Conservation (phyloP, 805 yeast species). For the Myxozyma vanderwaltii region DNA sequence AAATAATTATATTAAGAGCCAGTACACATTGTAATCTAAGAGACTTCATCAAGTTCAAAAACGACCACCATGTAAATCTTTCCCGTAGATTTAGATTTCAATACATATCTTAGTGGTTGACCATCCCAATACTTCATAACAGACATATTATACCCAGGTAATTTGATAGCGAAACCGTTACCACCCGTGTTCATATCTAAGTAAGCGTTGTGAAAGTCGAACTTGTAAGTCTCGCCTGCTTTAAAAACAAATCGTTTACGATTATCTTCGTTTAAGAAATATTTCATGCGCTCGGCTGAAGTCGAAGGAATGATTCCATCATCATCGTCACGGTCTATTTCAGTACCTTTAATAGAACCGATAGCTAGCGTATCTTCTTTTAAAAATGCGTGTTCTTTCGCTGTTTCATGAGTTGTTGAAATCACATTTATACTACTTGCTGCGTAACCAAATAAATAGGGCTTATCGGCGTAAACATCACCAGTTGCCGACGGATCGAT, state of each 20-base stretch:
- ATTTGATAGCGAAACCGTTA: slow-evolving; percentile 52
- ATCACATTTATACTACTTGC: slow-evolving; percentile 55
- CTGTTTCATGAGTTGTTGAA: not conserved
- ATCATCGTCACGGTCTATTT: not conserved
- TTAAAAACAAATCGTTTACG: slow-evolving; percentile 49
- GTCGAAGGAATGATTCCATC: slow-evolving; percentile 12
- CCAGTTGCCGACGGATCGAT: slow-evolving; percentile 68
- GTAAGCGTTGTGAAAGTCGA: slow-evolving; percentile 59
- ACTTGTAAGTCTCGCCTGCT: slow-evolving; percentile 46
- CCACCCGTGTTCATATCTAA: slow-evolving; percentile 48
- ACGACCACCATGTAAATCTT: slow-evolving; percentile 37
- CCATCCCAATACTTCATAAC: slow-evolving; percentile 44
- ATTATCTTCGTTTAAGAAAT: slow-evolving; percentile 47
- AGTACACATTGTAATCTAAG: no score
- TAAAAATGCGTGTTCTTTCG: slow-evolving; percentile 6
- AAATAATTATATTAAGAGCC: no score
- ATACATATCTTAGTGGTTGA: slow-evolving; percentile 44
- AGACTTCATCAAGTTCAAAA: slow-evolving; percentile 31
- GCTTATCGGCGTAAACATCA: slow-evolving; percentile 61
- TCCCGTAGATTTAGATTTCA: slow-evolving; percentile 38
- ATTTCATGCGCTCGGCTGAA: slow-evolving; percentile 48
- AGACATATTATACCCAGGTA: slow-evolving; percentile 52
- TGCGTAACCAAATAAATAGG: slow-evolving; percentile 64
- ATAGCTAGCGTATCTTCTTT: slow-evolving; percentile 12
- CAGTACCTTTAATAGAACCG: not conserved